These are phyloP conservation scores for Ploettnerulaceae sp. DNA, from an alignment of 2,329 filamentous ascomycete genomes.

Conservation along the genomic window DNA sequence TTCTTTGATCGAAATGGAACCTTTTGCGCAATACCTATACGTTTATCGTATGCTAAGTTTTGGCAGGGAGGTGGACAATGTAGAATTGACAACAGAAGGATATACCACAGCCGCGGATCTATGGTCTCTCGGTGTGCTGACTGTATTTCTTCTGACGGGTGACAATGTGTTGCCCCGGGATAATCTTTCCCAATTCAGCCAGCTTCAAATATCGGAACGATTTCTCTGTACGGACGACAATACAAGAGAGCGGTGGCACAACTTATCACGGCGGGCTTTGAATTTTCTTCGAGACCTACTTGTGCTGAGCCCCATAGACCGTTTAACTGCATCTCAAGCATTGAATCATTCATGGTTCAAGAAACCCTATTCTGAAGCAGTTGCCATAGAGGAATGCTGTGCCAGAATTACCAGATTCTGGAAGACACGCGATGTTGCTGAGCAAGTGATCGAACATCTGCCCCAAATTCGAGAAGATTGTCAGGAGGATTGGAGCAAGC, in stretches of 20 bases:
- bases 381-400: conserved; percentile 25
- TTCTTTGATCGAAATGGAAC: too few relatives aligned
- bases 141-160: conserved; percentile 27
- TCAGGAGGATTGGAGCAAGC: neutral
- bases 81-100: conserved; percentile 13
- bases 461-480: conserved; percentile 6
- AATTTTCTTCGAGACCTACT: conserved; percentile 36
- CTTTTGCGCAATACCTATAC: too few relatives aligned
- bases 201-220: conserved; percentile 17
- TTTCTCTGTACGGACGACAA: conserved; percentile 15
- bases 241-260: conserved; percentile 15
- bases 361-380: conserved; percentile 23
- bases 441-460: conserved; percentile 26
- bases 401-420: conserved; percentile 26
- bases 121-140: conserved; percentile 32
- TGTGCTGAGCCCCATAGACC: conserved; percentile 28
- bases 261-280: conserved; percentile 19
- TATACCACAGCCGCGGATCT: conserved; percentile 33
- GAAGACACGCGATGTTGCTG: conserved; percentile 21
- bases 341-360: conserved; percentile 38
- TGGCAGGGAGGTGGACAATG: conserved; percentile 24
- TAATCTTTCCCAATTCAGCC: conserved; percentile 21
- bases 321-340: conserved; percentile 35
- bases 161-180: conserved; percentile 19
- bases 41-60: too few relatives aligned